Conservation (phyloP, 2,329 filamentous ascomycete genomes). For the Aspergillus udagawae region DNA sequence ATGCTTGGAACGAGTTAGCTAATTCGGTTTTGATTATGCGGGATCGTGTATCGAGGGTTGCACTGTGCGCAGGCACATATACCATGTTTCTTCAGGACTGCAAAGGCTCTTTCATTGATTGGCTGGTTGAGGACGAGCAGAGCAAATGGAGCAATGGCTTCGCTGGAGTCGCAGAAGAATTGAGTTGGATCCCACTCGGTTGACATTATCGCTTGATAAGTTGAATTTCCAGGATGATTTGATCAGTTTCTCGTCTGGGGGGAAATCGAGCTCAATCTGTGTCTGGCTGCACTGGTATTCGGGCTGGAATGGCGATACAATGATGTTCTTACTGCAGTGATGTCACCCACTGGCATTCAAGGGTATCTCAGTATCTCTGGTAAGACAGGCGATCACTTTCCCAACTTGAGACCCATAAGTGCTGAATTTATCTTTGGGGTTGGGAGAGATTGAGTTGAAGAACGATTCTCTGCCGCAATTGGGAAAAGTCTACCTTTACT, state of each 20-base stretch:
- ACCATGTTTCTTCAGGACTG: slow-evolving; percentile 36
- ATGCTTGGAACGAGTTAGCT: slow-evolving; percentile 45
- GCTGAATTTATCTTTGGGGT: not conserved
- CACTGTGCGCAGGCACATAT: slow-evolving; percentile 14
- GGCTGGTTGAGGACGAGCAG: slow-evolving; percentile 61
- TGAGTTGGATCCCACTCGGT: slow-evolving; percentile 42
- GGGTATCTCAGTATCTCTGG: not conserved
- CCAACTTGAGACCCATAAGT: not conserved
- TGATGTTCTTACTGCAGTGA: not conserved
- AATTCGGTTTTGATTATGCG: not conserved
- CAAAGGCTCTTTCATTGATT: slow-evolving; percentile 45
- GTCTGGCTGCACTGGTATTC: no score
- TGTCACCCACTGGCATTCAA: not conserved
- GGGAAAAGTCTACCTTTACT: not conserved
- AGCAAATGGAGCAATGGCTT: slow-evolving; percentile 36
- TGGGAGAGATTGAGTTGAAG: not conserved
- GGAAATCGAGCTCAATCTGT: not conserved
- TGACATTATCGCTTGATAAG: not conserved
- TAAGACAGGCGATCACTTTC: not conserved
- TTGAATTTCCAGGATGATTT: not conserved
- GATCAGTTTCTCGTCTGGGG: not conserved
- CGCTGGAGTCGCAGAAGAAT: slow-evolving; percentile 32
- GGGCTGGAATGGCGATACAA: not conserved
- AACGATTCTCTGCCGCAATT: not conserved
- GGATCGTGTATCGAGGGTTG: not conserved